Percentiles rank a stretch among this genome's conserved stretches.
These are phyloP conservation scores for Saccharomyces hybrid DNA, from an alignment of 1,139 yeast genomes.

Conservation along the genomic window DNA sequence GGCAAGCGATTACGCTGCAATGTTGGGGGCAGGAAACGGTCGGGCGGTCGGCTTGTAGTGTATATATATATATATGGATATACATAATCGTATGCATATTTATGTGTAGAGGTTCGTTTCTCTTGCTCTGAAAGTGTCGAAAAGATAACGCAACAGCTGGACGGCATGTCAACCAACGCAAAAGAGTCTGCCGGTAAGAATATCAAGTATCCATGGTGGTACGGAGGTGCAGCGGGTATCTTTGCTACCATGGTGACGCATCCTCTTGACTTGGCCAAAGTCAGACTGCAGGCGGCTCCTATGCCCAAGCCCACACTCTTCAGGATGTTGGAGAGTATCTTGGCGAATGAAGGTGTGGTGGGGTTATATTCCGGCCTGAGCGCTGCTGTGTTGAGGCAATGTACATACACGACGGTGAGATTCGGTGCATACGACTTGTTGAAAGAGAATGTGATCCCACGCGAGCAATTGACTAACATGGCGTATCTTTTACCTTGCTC, in stretches of 20 bases:
- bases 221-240: constrained; percentile 62
- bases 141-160: background rate
- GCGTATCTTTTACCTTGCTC: constrained; percentile 58
- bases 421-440: constrained; percentile 76
- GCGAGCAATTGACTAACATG: constrained; percentile 28
- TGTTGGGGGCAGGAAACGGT: background rate
- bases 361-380: constrained; percentile 74
- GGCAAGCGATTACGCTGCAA: background rate
- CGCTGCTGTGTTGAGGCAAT: constrained; percentile 78
- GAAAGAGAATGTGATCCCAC: constrained; percentile 47
- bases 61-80: background rate
- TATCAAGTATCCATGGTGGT: constrained; percentile 43
- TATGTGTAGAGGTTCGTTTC: background rate
- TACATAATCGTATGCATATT: background rate
- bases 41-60: background rate
- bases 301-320: constrained; percentile 54
- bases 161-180: background rate
- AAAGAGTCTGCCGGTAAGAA: background rate
- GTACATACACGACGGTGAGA: constrained; percentile 78
- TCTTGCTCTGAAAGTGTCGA: background rate
- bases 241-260: constrained; percentile 60
- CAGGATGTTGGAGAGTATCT: constrained; percentile 53
- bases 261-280: constrained; percentile 78
- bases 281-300: constrained; percentile 63
- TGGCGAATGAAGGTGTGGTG: constrained; percentile 55